Percentiles rank a stretch among this genome's conserved stretches.
Evolutionary conservation across 2,329 filamentous ascomycete species (phyloP).

Genomic region (Zymoseptoria ardabiliae): DNA sequence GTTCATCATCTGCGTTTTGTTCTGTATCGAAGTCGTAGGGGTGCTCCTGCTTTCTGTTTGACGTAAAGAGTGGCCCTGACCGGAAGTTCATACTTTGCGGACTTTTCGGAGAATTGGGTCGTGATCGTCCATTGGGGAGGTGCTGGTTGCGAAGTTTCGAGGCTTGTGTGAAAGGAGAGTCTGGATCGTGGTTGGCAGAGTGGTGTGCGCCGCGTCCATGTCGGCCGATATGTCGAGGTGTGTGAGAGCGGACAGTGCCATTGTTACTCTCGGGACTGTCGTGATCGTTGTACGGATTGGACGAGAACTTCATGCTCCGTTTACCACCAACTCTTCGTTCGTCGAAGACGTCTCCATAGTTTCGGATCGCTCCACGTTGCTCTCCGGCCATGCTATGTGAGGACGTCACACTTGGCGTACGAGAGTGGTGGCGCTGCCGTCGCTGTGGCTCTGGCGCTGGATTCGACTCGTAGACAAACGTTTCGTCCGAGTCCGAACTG

Average conservation of each 20-base stretch:
- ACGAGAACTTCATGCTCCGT: conserved; percentile 94
- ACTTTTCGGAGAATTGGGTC: conserved; percentile 59
- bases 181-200: conserved; percentile 64
- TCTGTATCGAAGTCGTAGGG: conserved; percentile 68
- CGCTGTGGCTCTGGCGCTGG: conserved; percentile 54
- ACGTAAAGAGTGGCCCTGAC: conserved; percentile 27
- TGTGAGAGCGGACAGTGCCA: conserved; percentile 46
- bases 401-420: conserved; percentile 90
- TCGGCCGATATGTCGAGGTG: conserved; percentile 74
- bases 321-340: conserved; percentile 62
- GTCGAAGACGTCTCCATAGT: conserved; percentile 61
- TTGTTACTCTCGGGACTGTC: conserved; percentile 39
- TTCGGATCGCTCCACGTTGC: conserved; percentile 46
- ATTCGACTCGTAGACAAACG: conserved; percentile 98
- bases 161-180: conserved; percentile 68
- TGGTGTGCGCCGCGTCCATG: conserved; percentile 68
- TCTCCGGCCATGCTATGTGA: conserved; percentile 61
- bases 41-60: conserved; percentile 49
- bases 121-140: conserved; percentile 39
- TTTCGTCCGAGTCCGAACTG: conserved; percentile 95
- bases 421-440: conserved; percentile 75
- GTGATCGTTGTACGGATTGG: conserved; percentile 53
- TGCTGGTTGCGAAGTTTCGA: conserved; percentile 54
- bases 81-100: conserved; percentile 44
- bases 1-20: conserved; percentile 78